These are phyloP conservation scores for Botrytis aclada DNA, from an alignment of 2,329 filamentous ascomycete genomes.

Conservation along the genomic window DNA sequence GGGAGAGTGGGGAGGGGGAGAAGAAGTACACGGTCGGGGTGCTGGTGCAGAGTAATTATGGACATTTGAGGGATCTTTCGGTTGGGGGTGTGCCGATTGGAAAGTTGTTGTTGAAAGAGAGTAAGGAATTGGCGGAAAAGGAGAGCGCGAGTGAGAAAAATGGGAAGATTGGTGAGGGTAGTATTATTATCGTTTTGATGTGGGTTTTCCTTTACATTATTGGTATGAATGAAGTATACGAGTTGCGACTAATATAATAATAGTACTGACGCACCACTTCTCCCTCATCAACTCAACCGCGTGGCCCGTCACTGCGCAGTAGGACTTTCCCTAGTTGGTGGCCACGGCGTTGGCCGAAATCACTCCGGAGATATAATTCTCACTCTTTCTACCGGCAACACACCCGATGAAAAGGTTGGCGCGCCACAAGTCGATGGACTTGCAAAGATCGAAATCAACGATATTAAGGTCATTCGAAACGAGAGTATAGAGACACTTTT, in stretches of 20 bases:
- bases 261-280: conserved; percentile 56
- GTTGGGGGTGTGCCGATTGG: conserved; percentile 62
- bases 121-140: conserved; percentile 31
- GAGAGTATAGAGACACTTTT: conserved; percentile 59
- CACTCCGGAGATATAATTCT: conserved; percentile 65
- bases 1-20: conserved; percentile 33
- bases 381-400: conserved; percentile 61
- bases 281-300: conserved; percentile 54
- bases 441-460: conserved; percentile 42
- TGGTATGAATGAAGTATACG: too few species aligned
- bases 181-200: conserved; percentile 58
- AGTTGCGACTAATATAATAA: conserved; percentile 2
- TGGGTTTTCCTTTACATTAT: conserved; percentile 10
- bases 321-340: conserved; percentile 57
- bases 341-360: conserved; percentile 53
- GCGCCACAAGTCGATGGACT: conserved; percentile 32
- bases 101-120: conserved; percentile 48
- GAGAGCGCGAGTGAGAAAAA: conserved; percentile 28
- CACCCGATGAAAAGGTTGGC: conserved; percentile 27
- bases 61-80: conserved; percentile 52
- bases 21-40: conserved; percentile 56
- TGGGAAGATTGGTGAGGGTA: conserved; percentile 54
- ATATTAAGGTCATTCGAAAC: conserved; percentile 52
- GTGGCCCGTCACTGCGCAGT: conserved; percentile 60
- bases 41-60: conserved; percentile 66